Percentiles rank a stretch among this genome's conserved stretches.
phyloP scores from a whole-genome alignment of 805 yeast species.

The Torulaspora gathmanii region DNA sequence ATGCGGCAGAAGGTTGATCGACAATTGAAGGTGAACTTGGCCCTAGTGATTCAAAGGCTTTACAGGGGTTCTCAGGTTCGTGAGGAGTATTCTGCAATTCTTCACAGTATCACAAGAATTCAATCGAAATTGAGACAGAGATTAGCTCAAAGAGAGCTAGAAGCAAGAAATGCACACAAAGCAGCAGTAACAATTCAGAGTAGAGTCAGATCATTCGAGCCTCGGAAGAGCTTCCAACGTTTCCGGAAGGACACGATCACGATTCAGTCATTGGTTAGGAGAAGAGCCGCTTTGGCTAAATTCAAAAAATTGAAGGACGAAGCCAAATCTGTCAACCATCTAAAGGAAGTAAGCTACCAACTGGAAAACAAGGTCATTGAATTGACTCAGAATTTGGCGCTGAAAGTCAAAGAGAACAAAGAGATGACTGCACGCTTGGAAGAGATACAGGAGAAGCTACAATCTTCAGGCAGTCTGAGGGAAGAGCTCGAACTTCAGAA shows the following conservation, averaged over 20 bases:
- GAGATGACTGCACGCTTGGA: conserved; percentile 59
- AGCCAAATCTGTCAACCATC: conserved; percentile 84
- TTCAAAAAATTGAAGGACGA: conserved; percentile 67
- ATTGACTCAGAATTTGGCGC: conserved; percentile 76
- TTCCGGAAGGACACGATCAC: conserved; percentile 54
- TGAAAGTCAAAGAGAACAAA: conserved; percentile 78
- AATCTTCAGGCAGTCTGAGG: conserved; percentile 50
- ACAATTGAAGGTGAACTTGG: conserved; percentile 60
- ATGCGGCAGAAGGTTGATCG: conserved; percentile 52
- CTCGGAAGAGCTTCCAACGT: conserved; percentile 48
- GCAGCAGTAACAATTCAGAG: conserved; percentile 75
- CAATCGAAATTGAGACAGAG: conserved; percentile 53
- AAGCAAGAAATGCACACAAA: conserved; percentile 46
- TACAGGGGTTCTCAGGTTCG: conserved; percentile 52
- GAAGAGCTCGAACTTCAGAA: conserved; percentile 53
- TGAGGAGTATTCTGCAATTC: conserved; percentile 29
- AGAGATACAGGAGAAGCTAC: conserved; percentile 45
- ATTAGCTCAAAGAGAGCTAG: conserved; percentile 48
- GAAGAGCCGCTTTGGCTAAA: conserved; percentile 65
- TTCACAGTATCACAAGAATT: conserved; percentile 36
- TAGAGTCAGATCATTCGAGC: conserved; percentile 60
- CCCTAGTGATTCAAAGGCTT: conserved; percentile 64
- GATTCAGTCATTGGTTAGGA: conserved; percentile 74
- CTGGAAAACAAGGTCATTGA: conserved; percentile 97
- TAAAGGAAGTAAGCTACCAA: conserved; percentile 86